Evolutionary conservation across 768 basidiomycete genomes (phyloP).

Genomic region (Termitomyces sp.): DNA sequence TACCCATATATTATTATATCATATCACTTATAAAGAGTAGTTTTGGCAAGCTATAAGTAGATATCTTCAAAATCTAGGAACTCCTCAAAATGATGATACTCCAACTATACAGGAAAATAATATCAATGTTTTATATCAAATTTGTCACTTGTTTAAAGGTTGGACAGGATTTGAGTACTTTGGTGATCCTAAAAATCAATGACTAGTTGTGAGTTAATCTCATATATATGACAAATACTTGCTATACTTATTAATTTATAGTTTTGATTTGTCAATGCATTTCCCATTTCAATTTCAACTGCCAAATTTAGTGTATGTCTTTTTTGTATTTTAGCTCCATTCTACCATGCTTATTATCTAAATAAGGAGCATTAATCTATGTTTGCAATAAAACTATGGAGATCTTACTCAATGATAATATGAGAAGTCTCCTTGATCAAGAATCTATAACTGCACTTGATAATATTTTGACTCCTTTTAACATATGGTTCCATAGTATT

Average conservation of each 20-base stretch:
- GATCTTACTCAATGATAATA: not conserved
- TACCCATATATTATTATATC: not conserved
- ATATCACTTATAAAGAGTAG: not conserved
- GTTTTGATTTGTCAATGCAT: not conserved
- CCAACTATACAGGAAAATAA: not conserved
- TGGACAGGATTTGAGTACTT: not conserved
- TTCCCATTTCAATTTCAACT: not conserved
- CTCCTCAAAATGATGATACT: not conserved
- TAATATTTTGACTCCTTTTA: not conserved
- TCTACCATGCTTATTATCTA: not conserved
- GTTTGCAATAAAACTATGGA: not conserved
- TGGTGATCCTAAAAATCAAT: not conserved
- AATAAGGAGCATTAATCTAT: not conserved
- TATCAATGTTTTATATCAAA: not conserved
- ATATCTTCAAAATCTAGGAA: not conserved
- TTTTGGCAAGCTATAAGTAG: not conserved
- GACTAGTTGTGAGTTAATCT: not conserved
- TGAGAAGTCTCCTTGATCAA: not conserved
- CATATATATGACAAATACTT: not conserved
- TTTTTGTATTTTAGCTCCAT: not conserved
- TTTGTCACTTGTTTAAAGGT: not conserved
- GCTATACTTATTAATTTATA: not conserved
- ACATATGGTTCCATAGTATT: not conserved
- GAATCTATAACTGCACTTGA: not conserved
- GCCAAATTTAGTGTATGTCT: not conserved